Evolutionary conservation across 202 grass and related monocot genomes (phyloP).

Genomic region (Schoenoplectus tabernaemontani): DNA sequence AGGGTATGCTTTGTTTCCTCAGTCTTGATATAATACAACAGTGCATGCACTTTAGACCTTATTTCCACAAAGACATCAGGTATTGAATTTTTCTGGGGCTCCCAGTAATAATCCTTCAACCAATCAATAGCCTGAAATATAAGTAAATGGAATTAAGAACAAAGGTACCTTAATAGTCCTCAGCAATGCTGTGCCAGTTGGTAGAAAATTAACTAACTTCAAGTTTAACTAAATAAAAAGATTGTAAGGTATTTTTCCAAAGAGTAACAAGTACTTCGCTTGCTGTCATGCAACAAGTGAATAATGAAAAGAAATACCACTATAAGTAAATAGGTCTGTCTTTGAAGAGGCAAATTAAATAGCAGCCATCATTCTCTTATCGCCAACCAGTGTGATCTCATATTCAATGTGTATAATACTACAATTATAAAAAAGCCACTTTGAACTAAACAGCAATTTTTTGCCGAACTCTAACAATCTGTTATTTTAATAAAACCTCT

Average conservation of each 20-base stretch:
- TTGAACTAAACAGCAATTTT: background rate
- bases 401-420: background rate
- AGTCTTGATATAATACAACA: constrained; percentile 37
- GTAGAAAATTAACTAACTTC: background rate
- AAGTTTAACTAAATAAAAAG: background rate
- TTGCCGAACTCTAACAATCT: background rate
- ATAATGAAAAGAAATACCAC: too few species aligned
- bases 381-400: background rate
- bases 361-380: background rate
- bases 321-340: too few species aligned
- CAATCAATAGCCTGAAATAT: constrained; percentile 87
- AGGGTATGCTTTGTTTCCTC: constrained; percentile 35
- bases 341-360: background rate
- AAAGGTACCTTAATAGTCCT: background rate
- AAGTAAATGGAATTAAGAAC: background rate
- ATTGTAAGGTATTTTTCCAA: background rate
- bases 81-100: constrained; percentile 57
- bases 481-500: background rate
- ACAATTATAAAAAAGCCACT: background rate
- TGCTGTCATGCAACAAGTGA: background rate
- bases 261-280: background rate
- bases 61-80: constrained; percentile 60
- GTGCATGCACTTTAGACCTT: constrained; percentile 44
- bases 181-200: background rate
- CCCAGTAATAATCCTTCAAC: constrained; percentile 82